Evolutionary conservation across 2,329 filamentous ascomycete genomes (phyloP).

Genomic region (Pyricularia pennisetigena): DNA sequence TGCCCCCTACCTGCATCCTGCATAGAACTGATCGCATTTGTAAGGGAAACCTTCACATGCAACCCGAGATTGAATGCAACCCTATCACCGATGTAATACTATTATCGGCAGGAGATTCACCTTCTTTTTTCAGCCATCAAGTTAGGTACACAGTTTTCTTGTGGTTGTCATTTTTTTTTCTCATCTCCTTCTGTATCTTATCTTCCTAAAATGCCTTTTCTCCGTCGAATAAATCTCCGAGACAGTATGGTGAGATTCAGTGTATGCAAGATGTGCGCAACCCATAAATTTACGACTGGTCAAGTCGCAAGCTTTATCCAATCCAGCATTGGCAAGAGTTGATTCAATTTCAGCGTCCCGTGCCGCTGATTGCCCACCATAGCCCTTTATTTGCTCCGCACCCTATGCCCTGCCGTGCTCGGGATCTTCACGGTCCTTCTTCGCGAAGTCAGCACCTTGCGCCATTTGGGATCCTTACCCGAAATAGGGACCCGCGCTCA

Average conservation of each 20-base stretch:
- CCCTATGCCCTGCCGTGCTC: background rate
- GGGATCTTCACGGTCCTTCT: background rate
- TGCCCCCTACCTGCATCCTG: too few relatives aligned
- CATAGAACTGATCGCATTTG: too few relatives aligned
- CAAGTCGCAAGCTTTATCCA: background rate
- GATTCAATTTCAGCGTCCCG: background rate
- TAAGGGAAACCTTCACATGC: background rate
- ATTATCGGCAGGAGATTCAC: background rate
- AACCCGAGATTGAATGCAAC: background rate
- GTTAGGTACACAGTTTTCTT: too few relatives aligned
- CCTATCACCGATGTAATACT: background rate
- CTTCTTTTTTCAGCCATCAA: background rate
- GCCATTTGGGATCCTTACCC: background rate
- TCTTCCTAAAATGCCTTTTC: too few relatives aligned
- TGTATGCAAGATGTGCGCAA: background rate
- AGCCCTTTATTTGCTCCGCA: background rate
- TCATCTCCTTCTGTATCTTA: too few relatives aligned
- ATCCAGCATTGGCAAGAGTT: background rate
- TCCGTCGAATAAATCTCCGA: too few relatives aligned
- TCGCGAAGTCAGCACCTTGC: background rate
- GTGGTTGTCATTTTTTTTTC: too few relatives aligned
- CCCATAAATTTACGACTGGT: background rate
- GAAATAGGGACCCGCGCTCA: background rate
- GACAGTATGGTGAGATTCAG: too few relatives aligned
- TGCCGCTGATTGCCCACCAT: background rate